Evolutionary conservation across 2,329 filamentous ascomycete species (phyloP), one percentile per base, ranked within the genome.

Genomic region (Grosmannia penicillata): DNA sequence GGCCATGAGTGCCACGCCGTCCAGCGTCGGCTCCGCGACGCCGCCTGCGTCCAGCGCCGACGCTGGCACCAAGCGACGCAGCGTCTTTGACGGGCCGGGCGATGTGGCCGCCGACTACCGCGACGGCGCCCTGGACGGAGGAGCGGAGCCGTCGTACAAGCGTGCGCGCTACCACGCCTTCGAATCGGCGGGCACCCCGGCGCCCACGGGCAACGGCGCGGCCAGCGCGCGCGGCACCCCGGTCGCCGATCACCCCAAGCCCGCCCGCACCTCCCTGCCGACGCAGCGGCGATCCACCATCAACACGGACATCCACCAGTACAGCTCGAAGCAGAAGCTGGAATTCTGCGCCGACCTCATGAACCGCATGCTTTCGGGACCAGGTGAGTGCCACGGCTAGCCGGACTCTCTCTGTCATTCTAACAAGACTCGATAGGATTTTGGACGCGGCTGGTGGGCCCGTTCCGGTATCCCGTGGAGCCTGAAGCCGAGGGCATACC

Each of bases 381-480:
- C 74, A 43, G 70, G 70, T 72, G 59, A 6, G 29, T n/a, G 23
- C 11, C 11, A 21, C 5, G 14, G 3, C 3, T 6, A 26, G 21
- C 10, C 27, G 36, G 28, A 9, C 8, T 51, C 53, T 47, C 19
- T 51, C 52, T 47, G 19, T 36, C 17, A 17, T 14, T 22, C 21
- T 10, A 27, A 15, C 5, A 21, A 28, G 30, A 15, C 2, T 15
- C 13, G 2, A 15, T 37, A 75, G 72, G 74, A 7, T 78, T 74
- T 52, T 78, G 74, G 74, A 78, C 74, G 0, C 68, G 73, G n/a
- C 61, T 77, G 1, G 72, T 78, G 4, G 71, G 71, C 0, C 70
- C 72, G 0, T 78, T 78, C 53, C 66, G 65, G 32, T 65, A 76
- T 19, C 66, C 73, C 0, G 73, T 78, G 7, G 64, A 73, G 41